A percentile compares a stretch with the other conserved stretches of the same genome.
These are phyloP conservation scores for Lepidium didymum DNA, from an alignment of 345 rosid genomes.

Conservation along the genomic window DNA sequence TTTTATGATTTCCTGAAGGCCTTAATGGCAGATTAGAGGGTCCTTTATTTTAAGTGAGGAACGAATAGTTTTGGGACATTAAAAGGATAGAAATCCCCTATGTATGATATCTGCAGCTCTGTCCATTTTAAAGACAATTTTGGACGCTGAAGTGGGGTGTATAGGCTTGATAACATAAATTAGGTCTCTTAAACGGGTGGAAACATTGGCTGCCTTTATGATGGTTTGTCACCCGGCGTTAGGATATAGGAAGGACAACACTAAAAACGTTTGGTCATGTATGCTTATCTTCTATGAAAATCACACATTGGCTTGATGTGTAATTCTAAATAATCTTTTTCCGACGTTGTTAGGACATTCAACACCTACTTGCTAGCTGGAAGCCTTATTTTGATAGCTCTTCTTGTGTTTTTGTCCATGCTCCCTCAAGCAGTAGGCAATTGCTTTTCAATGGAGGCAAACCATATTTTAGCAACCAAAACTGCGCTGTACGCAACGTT, in stretches of 20 bases:
- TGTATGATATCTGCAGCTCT: background rate
- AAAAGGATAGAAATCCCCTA: background rate
- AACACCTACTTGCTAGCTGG: constrained; percentile 84
- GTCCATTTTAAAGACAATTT: background rate
- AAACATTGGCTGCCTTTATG: background rate
- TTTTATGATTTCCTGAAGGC: background rate
- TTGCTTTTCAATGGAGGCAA: constrained; percentile 65
- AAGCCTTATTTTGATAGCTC: constrained; percentile 83
- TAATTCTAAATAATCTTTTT: constrained; percentile 1
- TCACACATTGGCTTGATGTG: constrained; percentile 4
- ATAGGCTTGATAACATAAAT: background rate
- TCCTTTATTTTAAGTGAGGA: background rate
- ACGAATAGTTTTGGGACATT: background rate
- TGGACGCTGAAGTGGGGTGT: background rate
- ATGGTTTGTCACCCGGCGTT: background rate
- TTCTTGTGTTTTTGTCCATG: constrained; percentile 61
- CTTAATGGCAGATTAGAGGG: background rate
- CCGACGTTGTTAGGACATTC: constrained; percentile 58
- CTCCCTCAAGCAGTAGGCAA: constrained; percentile 78
- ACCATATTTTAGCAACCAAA: constrained; percentile 55
- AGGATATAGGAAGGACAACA: background rate
- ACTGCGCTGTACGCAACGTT: constrained; percentile 43
- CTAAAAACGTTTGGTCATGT: background rate
- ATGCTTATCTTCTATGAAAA: background rate
- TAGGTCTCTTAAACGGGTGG: background rate